Evolutionary conservation across 2,329 filamentous ascomycete species (phyloP), one percentile per base, ranked within the genome.

Genomic region (Claviceps humidiphila): DNA sequence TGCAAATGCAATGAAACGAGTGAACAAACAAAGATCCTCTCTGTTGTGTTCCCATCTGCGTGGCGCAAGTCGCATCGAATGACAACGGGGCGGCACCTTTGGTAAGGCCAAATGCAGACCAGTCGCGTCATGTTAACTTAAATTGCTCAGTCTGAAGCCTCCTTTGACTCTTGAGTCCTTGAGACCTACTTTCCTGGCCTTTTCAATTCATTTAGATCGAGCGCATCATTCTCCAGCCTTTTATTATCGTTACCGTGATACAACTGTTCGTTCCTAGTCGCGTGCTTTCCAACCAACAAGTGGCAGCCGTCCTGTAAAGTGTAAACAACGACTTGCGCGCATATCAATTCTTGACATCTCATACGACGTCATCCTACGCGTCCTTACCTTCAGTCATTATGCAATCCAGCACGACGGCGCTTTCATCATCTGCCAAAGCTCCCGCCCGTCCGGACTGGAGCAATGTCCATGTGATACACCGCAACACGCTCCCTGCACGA

Each of bases 391-490:
- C 11, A 38, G 34, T 22, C 45, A 39, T 38, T 13, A 49, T 52
- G 46, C 30, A 48, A 38, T 39, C 37, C 30, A 14, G 11, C 20
- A 34, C 49, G 39, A 40, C 42, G 34, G 24, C 9, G 13, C 24
- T 51, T 9, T 24, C 22, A 8, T 37, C 30, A 13, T 46, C 51
- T 34, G 17, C 16, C 24, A 17, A 22, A 7, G 37, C 53, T 39
- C 13, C 39, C 17, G 51, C 34, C 14, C 44, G 41, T 5, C 78
- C 78, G 0, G 79, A 84, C 60, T 84, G 79, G 78, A 78, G 72
- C 62, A 84, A 84, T 58, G 70, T 81, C 53, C 60, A 71, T 4
- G 68, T 84, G 34, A 69, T 84, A 16, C 81, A 82, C 61, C 75
- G 73, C 56, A 81, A 81, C 57, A 79, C 76, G 1, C 68, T 84